These are phyloP conservation scores for Yamadazyma spencermartinsiae DNA, from an alignment of 1,139 yeast genomes.

Conservation along the genomic window DNA sequence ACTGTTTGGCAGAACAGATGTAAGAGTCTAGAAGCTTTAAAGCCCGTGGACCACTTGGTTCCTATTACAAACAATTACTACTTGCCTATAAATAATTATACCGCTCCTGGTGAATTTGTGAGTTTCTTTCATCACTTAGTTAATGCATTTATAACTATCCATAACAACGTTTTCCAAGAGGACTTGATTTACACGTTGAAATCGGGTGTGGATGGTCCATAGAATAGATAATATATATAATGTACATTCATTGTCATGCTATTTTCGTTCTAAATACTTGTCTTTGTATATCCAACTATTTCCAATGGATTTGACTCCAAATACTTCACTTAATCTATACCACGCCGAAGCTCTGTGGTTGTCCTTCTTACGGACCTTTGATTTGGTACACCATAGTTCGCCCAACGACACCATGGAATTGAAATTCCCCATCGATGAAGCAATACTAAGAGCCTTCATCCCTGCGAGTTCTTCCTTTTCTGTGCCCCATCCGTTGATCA, in stretches of 20 bases:
- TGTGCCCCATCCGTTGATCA: constrained; percentile 62
- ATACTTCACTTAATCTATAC: constrained; percentile 64
- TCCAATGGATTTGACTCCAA: constrained; percentile 66
- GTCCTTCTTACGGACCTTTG: constrained; percentile 59
- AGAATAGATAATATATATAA: not conserved
- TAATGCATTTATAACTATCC: constrained; percentile 34
- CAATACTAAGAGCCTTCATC: constrained; percentile 58
- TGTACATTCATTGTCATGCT: not conserved
- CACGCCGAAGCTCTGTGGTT: constrained; percentile 66
- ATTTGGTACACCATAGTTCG: constrained; percentile 61
- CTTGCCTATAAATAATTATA: constrained; percentile 40
- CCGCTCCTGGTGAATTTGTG: constrained; percentile 34
- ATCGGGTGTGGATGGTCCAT: constrained; percentile 15
- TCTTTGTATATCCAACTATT: constrained; percentile 79
- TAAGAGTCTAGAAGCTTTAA: constrained; percentile 7
- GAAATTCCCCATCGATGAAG: constrained; percentile 68
- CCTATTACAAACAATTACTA: constrained; percentile 30
- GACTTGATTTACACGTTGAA: constrained; percentile 21
- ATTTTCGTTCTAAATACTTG: constrained; percentile 48
- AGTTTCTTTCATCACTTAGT: constrained; percentile 32
- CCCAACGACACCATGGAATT: constrained; percentile 76
- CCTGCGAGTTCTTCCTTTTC: constrained; percentile 59
- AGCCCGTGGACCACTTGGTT: constrained; percentile 3
- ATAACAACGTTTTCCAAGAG: constrained; percentile 16
- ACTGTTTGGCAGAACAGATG: constrained; percentile 30